Evolutionary conservation across 768 basidiomycete genomes (phyloP), one percentile per base, ranked within the genome.

Genomic region (Lepiota subincarnata): DNA sequence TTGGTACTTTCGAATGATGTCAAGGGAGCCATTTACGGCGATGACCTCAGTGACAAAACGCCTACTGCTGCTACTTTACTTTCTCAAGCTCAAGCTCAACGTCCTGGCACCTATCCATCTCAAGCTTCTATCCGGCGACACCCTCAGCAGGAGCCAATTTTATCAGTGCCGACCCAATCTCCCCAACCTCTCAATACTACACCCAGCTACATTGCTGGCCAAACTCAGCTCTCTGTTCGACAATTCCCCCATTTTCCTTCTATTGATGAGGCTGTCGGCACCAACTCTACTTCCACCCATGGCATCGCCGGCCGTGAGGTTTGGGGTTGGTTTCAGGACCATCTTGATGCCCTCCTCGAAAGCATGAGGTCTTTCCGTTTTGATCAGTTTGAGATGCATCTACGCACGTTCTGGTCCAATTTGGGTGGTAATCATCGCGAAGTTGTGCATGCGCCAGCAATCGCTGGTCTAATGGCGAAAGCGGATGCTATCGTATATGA

Each of bases 261-360:
- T 43, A 89, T 93, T 58, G 90, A 90, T 56, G 91, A 93, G 70
- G 89, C 89, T 18, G 80, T 92, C 36, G 86, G 85, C 44, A 75
- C 81, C 22, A 84, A 75, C 62, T 86, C 87, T 10, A 80, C 84
- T n/a, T 81, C 89, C 42, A 75, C 88, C 24, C 86, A 92, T 60
- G 81, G 83, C 50, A 78, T 90, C 18, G 85, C 86, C 56, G 92
- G 89, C 24, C 82, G 88, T 59, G 89, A 91, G 67, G 88, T 92
- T 5, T 96, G 93, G 93, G 79, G 76, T 26, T 91, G 89, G 86
- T 96, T 96, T 76, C 87, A 89, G 67, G 87, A 92, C 53, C 93
- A 96, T 73, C 76, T 93, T 56, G 91, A 95, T 68, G 74, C 85
- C 0, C 76, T 95, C 43, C 71, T 93, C 28, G 89, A 92, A 59